phyloP scores from a whole-genome alignment of 768 basidiomycete genomes.

The Agrocybe pediades region DNA sequence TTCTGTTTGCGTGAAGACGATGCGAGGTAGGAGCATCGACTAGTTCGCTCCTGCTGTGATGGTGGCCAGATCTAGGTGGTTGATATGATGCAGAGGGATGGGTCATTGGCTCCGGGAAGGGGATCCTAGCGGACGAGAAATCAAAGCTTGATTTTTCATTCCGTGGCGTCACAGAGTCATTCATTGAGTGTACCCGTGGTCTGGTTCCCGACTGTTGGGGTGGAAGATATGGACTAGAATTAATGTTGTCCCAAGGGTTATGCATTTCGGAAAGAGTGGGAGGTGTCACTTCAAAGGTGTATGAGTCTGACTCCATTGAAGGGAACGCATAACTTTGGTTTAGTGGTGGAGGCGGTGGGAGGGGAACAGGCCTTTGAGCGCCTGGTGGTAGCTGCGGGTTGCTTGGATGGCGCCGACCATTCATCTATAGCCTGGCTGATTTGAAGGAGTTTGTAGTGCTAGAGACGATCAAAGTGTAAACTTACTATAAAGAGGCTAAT shows the following conservation, averaged over 20 bases:
- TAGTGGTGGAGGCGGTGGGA: neutral
- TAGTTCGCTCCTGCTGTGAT: conserved; percentile 41
- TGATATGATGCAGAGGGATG: conserved; percentile 45
- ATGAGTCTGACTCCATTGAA: neutral
- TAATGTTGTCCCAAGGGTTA: conserved; percentile 13
- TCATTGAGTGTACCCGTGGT: conserved; percentile 34
- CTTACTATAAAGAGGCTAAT: too few species aligned
- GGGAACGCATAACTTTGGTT: neutral
- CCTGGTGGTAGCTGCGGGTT: neutral
- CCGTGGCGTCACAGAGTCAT: conserved; percentile 20
- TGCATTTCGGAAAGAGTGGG: conserved; percentile 1
- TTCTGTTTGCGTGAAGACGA: conserved; percentile 16
- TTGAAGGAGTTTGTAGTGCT: too few species aligned
- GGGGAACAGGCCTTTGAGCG: neutral
- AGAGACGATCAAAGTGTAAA: too few species aligned
- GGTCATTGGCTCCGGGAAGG: conserved; percentile 57
- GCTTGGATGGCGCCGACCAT: neutral
- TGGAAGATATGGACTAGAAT: conserved; percentile 2
- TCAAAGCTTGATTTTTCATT: conserved; percentile 21
- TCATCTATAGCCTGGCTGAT: neutral
- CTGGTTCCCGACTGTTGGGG: conserved; percentile 21
- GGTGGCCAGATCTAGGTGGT: conserved; percentile 31
- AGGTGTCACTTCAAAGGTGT: conserved; percentile 10
- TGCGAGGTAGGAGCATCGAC: conserved; percentile 13
- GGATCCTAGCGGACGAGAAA: conserved; percentile 28